Evolutionary conservation across 495 filamentous ascomycete species (phyloP).

Genomic region (Pyronema omphalodes): DNA sequence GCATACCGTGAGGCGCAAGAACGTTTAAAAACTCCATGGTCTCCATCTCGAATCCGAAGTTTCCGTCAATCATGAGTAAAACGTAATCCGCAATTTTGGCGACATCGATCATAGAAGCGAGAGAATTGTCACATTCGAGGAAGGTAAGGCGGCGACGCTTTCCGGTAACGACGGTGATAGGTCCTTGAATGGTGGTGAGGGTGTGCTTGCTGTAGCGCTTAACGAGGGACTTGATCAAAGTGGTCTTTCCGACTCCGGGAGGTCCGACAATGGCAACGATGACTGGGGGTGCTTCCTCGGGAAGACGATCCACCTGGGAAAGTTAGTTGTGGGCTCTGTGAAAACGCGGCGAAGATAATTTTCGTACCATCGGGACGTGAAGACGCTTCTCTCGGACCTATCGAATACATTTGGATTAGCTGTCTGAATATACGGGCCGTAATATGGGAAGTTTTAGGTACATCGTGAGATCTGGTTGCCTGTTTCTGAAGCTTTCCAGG

Average conservation of each 20-base stretch:
- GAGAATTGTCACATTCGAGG: constrained; percentile 85
- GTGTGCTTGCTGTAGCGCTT: constrained; percentile 91
- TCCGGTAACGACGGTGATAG: constrained; percentile 85
- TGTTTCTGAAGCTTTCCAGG: constrained; percentile 70
- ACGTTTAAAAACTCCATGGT: constrained; percentile 98
- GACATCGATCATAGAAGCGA: constrained; percentile 87
- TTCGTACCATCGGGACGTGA: constrained; percentile 58
- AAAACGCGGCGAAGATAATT: not conserved
- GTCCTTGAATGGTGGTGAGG: constrained; percentile 70
- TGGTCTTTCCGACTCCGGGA: constrained; percentile 65
- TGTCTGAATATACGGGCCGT: not conserved
- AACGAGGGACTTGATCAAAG: constrained; percentile 77
- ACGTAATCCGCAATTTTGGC: constrained; percentile 95
- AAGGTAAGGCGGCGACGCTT: constrained; percentile 87
- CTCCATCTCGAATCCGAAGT: constrained; percentile 98
- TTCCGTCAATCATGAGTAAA: constrained; percentile 91
- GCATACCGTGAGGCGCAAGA: constrained; percentile 78
- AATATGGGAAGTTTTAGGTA: constrained; percentile 26
- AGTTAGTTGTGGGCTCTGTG: not conserved
- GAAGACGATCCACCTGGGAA: constrained; percentile 58
- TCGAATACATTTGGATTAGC: constrained; percentile 2
- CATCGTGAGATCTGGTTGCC: constrained; percentile 81
- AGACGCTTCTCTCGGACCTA: constrained; percentile 86
- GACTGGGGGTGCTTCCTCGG: constrained; percentile 86
- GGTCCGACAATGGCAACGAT: constrained; percentile 87